phyloP scores from a whole-genome alignment of 2,329 filamentous ascomycete genomes.

The Sarocladiaceae sp. region DNA sequence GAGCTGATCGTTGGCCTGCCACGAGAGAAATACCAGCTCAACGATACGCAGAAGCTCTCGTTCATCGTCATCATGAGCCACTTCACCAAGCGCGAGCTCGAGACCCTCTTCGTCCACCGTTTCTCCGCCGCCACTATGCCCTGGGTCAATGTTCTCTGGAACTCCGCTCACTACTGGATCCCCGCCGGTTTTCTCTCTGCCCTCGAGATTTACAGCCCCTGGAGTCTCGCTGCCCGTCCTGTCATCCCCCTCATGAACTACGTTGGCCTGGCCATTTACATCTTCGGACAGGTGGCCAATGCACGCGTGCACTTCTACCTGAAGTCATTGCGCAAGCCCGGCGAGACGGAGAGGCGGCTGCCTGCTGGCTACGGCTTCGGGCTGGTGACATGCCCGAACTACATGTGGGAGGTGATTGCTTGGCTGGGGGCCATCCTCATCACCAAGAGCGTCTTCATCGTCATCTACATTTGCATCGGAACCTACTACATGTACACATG shows the following conservation, averaged over 20 bases:
- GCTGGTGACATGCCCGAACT: constrained; percentile 92
- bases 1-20: constrained; percentile 25
- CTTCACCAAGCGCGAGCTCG: constrained; percentile 91
- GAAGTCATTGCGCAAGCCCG: constrained; percentile 66
- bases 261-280: constrained; percentile 63
- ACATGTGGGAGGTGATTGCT: constrained; percentile 83
- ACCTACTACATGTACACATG: constrained; percentile 75
- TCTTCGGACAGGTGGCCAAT: constrained; percentile 75
- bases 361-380: constrained; percentile 78
- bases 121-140: constrained; percentile 97
- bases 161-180: constrained; percentile 91
- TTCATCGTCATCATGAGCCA: constrained; percentile 71
- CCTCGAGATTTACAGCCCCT: constrained; percentile 77
- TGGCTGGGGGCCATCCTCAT: constrained; percentile 81
- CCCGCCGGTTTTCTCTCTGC: constrained; percentile 75
- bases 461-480: constrained; percentile 69
- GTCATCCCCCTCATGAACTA: constrained; percentile 50
- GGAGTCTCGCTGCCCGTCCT: constrained; percentile 56
- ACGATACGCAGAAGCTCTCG: constrained; percentile 64
- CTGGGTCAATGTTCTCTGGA: constrained; percentile 83
- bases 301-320: constrained; percentile 74
- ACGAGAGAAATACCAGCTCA: constrained; percentile 36
- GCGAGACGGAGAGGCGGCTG: constrained; percentile 82
- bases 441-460: constrained; percentile 71
- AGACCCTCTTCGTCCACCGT: constrained; percentile 90